phyloP scores from a whole-genome alignment of 2,329 filamentous ascomycete genomes.

The Xylariaceae sp. region DNA sequence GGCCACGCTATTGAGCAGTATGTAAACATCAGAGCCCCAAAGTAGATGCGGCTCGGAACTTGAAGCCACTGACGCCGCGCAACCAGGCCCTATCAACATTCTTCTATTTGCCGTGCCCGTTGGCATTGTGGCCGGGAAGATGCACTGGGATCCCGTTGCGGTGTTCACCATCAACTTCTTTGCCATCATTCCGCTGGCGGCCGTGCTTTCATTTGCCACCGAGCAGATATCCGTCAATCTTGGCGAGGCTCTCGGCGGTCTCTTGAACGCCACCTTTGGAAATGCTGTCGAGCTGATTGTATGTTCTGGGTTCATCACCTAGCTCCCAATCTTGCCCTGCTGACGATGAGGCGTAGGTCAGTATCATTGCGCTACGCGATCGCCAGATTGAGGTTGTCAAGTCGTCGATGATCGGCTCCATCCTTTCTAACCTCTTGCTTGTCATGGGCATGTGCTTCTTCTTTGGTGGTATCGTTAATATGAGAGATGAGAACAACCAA shows the following conservation, averaged over 20 bases:
- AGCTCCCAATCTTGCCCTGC: slow-evolving; percentile 1
- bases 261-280: slow-evolving; percentile 72
- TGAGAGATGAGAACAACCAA: slow-evolving; percentile 48
- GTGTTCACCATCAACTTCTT: slow-evolving; percentile 77
- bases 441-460: slow-evolving; percentile 79
- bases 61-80: slow-evolving; percentile 14
- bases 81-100: slow-evolving; percentile 58
- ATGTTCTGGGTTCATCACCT: slow-evolving; percentile 27
- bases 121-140: slow-evolving; percentile 61
- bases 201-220: slow-evolving; percentile 70
- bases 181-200: slow-evolving; percentile 70
- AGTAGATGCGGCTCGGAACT: background rate
- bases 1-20: slow-evolving; percentile 55
- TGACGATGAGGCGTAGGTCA: slow-evolving; percentile 56
- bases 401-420: slow-evolving; percentile 92
- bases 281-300: slow-evolving; percentile 78
- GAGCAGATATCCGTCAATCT: slow-evolving; percentile 69
- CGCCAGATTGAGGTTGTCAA: slow-evolving; percentile 94
- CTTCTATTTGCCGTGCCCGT: slow-evolving; percentile 69
- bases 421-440: slow-evolving; percentile 88
- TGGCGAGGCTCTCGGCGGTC: slow-evolving; percentile 67
- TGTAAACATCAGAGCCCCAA: slow-evolving; percentile 26
- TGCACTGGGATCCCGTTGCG: slow-evolving; percentile 58
- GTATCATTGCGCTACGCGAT: slow-evolving; percentile 80
- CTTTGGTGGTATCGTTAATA: slow-evolving; percentile 63